Evolutionary conservation across 768 basidiomycete species (phyloP), one percentile per base, ranked within the genome.

Genomic region (Tricholoma matsutake): DNA sequence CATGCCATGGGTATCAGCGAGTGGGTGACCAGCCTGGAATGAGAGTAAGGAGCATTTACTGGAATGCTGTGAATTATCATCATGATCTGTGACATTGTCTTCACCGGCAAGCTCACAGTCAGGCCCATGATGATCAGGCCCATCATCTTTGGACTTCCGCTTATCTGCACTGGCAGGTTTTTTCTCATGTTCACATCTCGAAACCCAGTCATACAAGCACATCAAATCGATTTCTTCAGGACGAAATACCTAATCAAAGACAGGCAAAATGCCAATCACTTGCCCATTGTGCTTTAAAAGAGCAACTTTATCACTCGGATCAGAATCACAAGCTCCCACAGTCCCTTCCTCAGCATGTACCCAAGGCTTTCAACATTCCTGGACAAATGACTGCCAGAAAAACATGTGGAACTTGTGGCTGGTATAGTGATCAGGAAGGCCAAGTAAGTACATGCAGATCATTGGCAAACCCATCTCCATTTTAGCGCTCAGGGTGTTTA

Each of bases 401-500:
- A 77, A 71, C 3, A 64, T 35, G 1, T 67, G 61, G 64, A 78
- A 79, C 7, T 45, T 64, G 58, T 76, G 72, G 57, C 66, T 72
- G 0, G 75, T 77, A 57, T 79, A 79, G 29, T 76, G 75, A 59
- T 80, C 78, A 16, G 74, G 75, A 56, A 72, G 62, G 7, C 66
- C 69, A 11, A 77, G 58, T 1, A 78, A 51, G 52, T 78, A 78
- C 60, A 75, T 63, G 9, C 61, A 69, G 0, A 71, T 71, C 70
- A 78, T 73, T 0, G 78, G 78, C 11, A 67, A 69, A 0, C 78
- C 77, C 20, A 78, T 71, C 60, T 25, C 22, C 76, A 18, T 67
- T n/a, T n/a, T n/a, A n/a, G n/a, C n/a, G n/a, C n/a, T n/a, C n/a
- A n/a, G n/a, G n/a, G n/a, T n/a, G n/a, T n/a, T n/a, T n/a, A n/a